These are phyloP conservation scores for Xylaria sp. DNA, from an alignment of 2,329 filamentous ascomycete species.

Conservation along the genomic window DNA sequence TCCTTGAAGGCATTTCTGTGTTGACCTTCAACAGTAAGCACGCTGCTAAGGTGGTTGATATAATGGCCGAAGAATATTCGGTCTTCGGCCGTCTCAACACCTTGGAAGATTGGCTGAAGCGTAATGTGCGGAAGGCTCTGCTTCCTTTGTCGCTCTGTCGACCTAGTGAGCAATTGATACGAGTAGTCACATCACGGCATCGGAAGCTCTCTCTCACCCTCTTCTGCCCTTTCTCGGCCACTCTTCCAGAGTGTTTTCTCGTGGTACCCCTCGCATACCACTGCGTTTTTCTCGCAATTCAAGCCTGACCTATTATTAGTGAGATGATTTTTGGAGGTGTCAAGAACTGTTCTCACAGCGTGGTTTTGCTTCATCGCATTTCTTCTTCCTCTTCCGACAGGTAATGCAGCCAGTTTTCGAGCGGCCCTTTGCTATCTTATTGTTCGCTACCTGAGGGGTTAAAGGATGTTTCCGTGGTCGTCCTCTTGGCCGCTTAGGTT, in stretches of 20 bases:
- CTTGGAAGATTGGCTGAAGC: conserved; percentile 76
- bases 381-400: conserved; percentile 76
- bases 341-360: conserved; percentile 57
- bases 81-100: conserved; percentile 83
- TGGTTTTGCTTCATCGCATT: conserved; percentile 75
- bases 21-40: conserved; percentile 84
- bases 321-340: neutral
- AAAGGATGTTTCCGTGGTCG: conserved; percentile 84
- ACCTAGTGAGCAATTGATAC: conserved; percentile 35
- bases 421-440: conserved; percentile 80
- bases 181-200: conserved; percentile 8
- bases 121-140: conserved; percentile 63
- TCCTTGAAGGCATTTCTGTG: conserved; percentile 87
- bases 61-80: conserved; percentile 86
- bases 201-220: conserved; percentile 57
- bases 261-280: conserved; percentile 90
- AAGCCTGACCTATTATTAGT: conserved; percentile 63
- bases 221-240: conserved; percentile 78
- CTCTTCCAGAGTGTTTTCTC: conserved; percentile 89
- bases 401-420: conserved; percentile 76
- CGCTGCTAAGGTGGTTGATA: conserved; percentile 78
- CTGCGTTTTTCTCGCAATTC: conserved; percentile 93
- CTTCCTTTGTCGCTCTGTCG: conserved; percentile 60
- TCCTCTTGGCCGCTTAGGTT: conserved; percentile 75
- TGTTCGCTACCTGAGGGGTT: conserved; percentile 63